These are phyloP conservation scores for Aspergillus sp. DNA, from an alignment of 2,329 filamentous ascomycete genomes.

Conservation along the genomic window DNA sequence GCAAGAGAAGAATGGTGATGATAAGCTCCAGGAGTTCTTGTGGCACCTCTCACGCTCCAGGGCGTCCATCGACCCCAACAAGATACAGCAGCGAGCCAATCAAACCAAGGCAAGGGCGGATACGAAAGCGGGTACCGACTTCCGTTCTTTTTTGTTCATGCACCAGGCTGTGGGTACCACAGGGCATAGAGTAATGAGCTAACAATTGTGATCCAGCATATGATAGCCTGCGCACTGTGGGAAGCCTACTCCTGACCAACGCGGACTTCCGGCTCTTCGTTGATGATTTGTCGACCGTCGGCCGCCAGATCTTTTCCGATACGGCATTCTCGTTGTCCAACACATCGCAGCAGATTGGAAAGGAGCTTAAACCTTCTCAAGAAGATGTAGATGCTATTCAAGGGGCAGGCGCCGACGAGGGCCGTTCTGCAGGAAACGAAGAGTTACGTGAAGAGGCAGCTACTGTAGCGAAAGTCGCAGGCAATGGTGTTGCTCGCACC, in stretches of 20 bases:
- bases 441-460: conserved; percentile 63
- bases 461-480: conserved; percentile 52
- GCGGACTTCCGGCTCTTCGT: conserved; percentile 86
- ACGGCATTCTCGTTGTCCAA: conserved; percentile 77
- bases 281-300: conserved; percentile 75
- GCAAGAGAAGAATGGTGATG: conserved; percentile 75
- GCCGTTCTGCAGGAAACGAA: conserved; percentile 57
- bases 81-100: conserved; percentile 63
- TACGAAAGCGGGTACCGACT: conserved; percentile 62
- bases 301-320: conserved; percentile 82
- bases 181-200: conserved; percentile 3
- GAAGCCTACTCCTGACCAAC: conserved; percentile 83
- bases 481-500: conserved; percentile 40
- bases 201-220: conserved; percentile 58
- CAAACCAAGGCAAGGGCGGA: conserved; percentile 69
- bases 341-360: conserved; percentile 72
- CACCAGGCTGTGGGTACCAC: background rate
- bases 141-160: background rate
- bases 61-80: conserved; percentile 66
- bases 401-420: conserved; percentile 47
- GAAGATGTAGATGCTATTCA: conserved; percentile 59
- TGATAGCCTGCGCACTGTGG: conserved; percentile 78
- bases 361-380: conserved; percentile 69
- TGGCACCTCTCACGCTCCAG: conserved; percentile 80
- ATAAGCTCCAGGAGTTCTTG: conserved; percentile 89